Conservation (phyloP, 2,329 filamentous ascomycete genomes). For the Diaporthe citriasiana region DNA sequence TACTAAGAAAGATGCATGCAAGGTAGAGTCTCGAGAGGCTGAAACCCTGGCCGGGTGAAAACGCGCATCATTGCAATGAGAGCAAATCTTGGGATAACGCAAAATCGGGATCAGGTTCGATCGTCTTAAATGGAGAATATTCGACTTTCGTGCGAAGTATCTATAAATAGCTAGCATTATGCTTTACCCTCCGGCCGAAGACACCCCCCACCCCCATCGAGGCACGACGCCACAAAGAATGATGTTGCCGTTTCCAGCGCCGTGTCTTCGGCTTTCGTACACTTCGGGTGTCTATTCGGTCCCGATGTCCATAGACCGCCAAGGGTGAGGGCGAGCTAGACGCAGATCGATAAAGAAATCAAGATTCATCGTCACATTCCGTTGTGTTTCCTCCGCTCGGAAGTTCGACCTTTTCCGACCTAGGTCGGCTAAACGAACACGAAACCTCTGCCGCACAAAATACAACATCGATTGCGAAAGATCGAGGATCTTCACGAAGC, state of each 20-base stretch:
- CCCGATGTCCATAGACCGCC: neutral
- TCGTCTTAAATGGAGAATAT: neutral
- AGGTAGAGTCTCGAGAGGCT: neutral
- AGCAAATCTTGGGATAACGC: neutral
- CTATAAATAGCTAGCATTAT: conserved; percentile 15
- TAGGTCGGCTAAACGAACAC: conserved; percentile 12
- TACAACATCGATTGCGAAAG: neutral
- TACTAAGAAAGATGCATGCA: neutral
- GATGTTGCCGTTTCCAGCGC: conserved; percentile 15
- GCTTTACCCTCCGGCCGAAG: conserved; percentile 10
- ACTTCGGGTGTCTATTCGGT: conserved; percentile 35
- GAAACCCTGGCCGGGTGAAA: neutral
- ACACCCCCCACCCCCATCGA: neutral
- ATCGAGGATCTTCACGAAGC: neutral
- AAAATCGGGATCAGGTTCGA: neutral
- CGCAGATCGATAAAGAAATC: conserved; percentile 19
- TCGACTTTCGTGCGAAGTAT: neutral
- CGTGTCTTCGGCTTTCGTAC: neutral
- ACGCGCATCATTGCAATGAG: no score
- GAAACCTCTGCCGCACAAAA: neutral
- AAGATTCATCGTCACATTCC: conserved; percentile 35
- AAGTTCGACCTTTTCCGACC: neutral
- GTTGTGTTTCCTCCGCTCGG: conserved; percentile 15
- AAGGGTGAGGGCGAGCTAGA: conserved; percentile 9
- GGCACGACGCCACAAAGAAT: conserved; percentile 31